Conservation (phyloP, 495 filamentous ascomycete genomes). For the Lasiosphaeria miniovina region DNA sequence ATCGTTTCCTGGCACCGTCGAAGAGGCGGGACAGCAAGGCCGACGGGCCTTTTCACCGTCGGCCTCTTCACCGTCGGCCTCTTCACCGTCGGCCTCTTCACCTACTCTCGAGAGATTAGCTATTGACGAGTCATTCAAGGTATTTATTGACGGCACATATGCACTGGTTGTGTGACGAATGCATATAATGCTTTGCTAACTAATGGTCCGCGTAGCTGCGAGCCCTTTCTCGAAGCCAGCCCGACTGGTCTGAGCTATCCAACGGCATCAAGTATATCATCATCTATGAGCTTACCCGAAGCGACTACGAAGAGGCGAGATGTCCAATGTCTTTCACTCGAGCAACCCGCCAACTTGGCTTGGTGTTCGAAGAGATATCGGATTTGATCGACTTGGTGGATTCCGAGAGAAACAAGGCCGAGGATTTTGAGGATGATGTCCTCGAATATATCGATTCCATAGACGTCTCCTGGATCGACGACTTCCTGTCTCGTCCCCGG, state of each 20-base stretch:
- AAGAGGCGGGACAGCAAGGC: too few species aligned
- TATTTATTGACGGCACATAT: background rate
- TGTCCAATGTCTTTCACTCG: constrained; percentile 5
- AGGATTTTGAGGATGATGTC: background rate
- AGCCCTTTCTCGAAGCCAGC: background rate
- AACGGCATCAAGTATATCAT: constrained; percentile 19
- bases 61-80: too few species aligned
- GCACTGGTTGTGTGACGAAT: background rate
- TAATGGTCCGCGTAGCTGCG: background rate
- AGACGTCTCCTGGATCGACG: background rate
- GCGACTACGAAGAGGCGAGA: background rate
- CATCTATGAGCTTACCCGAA: constrained; percentile 14
- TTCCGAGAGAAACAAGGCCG: background rate
- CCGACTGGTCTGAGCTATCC: constrained; percentile 16
- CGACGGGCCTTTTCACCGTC: too few species aligned
- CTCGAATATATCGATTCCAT: background rate
- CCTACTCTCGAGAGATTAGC: too few species aligned
- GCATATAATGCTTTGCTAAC: too few species aligned
- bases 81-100: too few species aligned
- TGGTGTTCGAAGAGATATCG: constrained; percentile 5
- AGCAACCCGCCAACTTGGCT: background rate
- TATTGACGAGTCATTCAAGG: too few species aligned
- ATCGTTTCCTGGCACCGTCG: too few species aligned
- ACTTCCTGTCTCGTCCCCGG: background rate
- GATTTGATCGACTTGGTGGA: constrained; percentile 11